Percentiles rank a stretch among this genome's conserved stretches.
Evolutionary conservation across 2,329 filamentous ascomycete genomes (phyloP).

Genomic region (Trichoderma semiorbis): DNA sequence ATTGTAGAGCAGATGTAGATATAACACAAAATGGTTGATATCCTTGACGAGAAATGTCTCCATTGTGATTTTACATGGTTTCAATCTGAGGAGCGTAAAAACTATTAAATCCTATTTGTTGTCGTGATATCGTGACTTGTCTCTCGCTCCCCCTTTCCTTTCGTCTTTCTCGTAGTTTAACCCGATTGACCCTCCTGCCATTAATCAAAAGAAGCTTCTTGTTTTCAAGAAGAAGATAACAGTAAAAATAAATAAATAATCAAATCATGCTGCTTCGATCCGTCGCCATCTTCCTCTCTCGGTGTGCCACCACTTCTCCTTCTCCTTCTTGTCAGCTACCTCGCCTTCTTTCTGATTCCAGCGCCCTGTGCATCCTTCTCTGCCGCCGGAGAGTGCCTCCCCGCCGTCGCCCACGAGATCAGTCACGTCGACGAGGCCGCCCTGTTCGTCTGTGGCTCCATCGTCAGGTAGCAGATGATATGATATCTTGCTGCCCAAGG

Average conservation of each 20-base stretch:
- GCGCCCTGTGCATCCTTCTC: slow-evolving; percentile 44
- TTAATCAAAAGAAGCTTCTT: background rate
- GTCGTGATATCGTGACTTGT: slow-evolving; percentile 4
- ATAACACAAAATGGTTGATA: background rate
- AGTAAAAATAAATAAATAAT: slow-evolving; percentile 9
- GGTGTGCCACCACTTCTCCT: slow-evolving; percentile 49
- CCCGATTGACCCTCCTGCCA: background rate
- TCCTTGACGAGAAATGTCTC: background rate
- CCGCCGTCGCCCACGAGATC: slow-evolving; percentile 49
- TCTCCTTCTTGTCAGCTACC: slow-evolving; percentile 44
- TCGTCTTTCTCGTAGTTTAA: background rate
- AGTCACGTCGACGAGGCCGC: slow-evolving; percentile 51
- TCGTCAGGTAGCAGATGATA: slow-evolving; percentile 60
- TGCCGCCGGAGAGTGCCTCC: slow-evolving; percentile 39
- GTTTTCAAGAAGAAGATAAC: background rate
- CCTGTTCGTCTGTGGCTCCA: slow-evolving; percentile 53
- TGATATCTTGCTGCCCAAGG: slow-evolving; percentile 52
- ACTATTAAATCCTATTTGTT: background rate
- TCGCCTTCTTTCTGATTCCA: slow-evolving; percentile 43
- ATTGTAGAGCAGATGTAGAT: background rate
- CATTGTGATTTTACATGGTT: background rate
- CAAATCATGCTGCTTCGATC: slow-evolving; percentile 19
- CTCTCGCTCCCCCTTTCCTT: background rate
- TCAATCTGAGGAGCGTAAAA: background rate
- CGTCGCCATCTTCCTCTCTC: slow-evolving; percentile 45